Percentiles rank a stretch among this genome's conserved stretches.
phyloP scores from a whole-genome alignment of 345 rosid genomes.

The Sonneratia caseolaris region DNA sequence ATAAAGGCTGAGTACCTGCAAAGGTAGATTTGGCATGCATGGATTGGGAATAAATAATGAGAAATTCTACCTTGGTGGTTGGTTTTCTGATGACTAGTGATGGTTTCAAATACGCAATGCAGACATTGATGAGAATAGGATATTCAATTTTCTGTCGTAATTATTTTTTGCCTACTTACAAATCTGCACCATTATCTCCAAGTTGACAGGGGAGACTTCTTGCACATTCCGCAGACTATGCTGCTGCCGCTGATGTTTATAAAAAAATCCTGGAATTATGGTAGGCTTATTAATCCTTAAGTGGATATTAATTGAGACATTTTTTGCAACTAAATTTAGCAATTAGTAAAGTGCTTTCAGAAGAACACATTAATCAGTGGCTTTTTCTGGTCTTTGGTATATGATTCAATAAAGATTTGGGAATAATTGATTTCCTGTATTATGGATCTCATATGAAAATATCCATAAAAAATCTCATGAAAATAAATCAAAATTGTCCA shows the following conservation, averaged over 20 bases:
- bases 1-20: background rate
- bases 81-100: background rate
- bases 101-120: background rate
- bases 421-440: background rate
- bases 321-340: background rate
- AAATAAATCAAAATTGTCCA: too few species aligned
- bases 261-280: constrained; percentile 66
- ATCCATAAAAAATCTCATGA: too few species aligned
- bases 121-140: background rate
- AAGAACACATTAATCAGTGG: background rate
- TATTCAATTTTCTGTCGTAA: background rate
- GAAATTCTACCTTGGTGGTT: background rate
- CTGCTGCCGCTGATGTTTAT: constrained; percentile 50
- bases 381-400: background rate
- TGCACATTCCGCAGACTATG: constrained; percentile 61
- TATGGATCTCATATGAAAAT: background rate
- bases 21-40: background rate
- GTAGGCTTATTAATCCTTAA: constrained; percentile 25
- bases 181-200: constrained; percentile 45
- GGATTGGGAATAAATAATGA: background rate
- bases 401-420: background rate
- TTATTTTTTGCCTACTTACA: constrained; percentile 20
- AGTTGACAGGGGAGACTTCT: constrained; percentile 99
- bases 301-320: background rate
- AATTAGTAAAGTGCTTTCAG: background rate